Conservation (phyloP, 148 eudicot genomes). For the Silene latifolia region DNA sequence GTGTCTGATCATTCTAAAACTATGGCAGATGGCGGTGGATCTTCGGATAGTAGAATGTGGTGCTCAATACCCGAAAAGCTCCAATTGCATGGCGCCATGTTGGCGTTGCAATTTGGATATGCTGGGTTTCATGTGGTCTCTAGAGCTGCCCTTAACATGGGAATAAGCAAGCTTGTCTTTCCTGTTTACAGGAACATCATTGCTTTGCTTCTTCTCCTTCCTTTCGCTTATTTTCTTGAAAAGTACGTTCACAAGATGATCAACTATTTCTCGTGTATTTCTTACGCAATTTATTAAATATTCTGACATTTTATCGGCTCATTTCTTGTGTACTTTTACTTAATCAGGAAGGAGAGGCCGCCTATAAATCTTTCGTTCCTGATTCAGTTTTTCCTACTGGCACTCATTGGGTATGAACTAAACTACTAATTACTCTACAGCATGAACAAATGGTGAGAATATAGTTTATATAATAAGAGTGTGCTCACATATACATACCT, state of each 20-base stretch:
- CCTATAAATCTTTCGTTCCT: conserved; percentile 60
- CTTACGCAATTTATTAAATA: neutral
- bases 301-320: neutral
- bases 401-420: conserved; percentile 69
- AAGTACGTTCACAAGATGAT: conserved; percentile 43
- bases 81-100: conserved; percentile 82
- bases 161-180: conserved; percentile 90
- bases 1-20: conserved; percentile 6
- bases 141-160: conserved; percentile 96
- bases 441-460: conserved; percentile 1
- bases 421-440: conserved; percentile 9
- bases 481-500: conserved; percentile 13
- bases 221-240: conserved; percentile 90
- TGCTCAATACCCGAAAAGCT: conserved; percentile 74
- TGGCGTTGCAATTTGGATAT: conserved; percentile 85
- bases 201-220: conserved; percentile 73
- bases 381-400: conserved; percentile 77
- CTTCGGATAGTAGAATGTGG: conserved; percentile 38
- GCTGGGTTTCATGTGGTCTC: conserved; percentile 98
- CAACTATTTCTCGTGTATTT: neutral
- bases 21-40: conserved; percentile 61
- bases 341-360: conserved; percentile 82
- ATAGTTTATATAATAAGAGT: neutral
- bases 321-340: conserved; percentile 10
- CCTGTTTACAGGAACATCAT: conserved; percentile 88